These are phyloP conservation scores for Niveomyces coronatus DNA, from an alignment of 2,329 filamentous ascomycete species.

Conservation along the genomic window DNA sequence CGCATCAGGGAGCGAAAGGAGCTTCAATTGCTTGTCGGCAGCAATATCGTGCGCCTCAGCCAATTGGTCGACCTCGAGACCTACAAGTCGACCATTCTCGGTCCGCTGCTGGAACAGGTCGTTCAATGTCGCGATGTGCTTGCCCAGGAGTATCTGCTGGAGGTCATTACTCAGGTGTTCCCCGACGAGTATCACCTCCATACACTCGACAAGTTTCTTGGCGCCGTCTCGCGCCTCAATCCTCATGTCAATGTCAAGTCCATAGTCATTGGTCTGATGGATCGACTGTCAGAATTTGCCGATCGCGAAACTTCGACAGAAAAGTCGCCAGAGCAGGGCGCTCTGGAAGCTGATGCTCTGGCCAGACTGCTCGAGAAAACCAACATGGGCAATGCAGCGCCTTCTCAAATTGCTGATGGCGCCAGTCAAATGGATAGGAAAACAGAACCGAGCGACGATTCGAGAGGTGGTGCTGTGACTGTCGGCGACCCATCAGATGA, in stretches of 20 bases:
- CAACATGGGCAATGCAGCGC: constrained; percentile 50
- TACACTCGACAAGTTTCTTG: constrained; percentile 89
- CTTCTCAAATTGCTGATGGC: no score
- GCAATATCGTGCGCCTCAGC: constrained; percentile 89
- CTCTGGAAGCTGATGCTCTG: constrained; percentile 77
- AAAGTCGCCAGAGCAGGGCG: constrained; percentile 58
- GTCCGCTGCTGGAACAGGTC: constrained; percentile 86
- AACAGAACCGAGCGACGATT: constrained; percentile 18
- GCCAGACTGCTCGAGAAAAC: constrained; percentile 68
- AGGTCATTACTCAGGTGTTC: constrained; percentile 98
- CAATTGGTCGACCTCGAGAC: constrained; percentile 91
- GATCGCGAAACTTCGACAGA: constrained; percentile 72
- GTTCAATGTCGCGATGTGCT: constrained; percentile 96
- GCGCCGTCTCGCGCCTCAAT: constrained; percentile 83
- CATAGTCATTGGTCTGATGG: constrained; percentile 97
- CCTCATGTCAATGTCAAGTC: constrained; percentile 96
- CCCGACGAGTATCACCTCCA: constrained; percentile 97
- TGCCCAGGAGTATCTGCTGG: constrained; percentile 92
- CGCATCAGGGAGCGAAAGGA: constrained; percentile 91
- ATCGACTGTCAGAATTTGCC: constrained; percentile 89
- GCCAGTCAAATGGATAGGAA: no score
- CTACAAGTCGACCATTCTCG: constrained; percentile 85
- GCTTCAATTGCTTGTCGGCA: constrained; percentile 88
- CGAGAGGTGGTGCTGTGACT: constrained; percentile 23
- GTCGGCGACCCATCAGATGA: no score